These are phyloP conservation scores for Coemansia umbellata DNA, from an alignment of 192 early-diverging fungal species.

Conservation along the genomic window DNA sequence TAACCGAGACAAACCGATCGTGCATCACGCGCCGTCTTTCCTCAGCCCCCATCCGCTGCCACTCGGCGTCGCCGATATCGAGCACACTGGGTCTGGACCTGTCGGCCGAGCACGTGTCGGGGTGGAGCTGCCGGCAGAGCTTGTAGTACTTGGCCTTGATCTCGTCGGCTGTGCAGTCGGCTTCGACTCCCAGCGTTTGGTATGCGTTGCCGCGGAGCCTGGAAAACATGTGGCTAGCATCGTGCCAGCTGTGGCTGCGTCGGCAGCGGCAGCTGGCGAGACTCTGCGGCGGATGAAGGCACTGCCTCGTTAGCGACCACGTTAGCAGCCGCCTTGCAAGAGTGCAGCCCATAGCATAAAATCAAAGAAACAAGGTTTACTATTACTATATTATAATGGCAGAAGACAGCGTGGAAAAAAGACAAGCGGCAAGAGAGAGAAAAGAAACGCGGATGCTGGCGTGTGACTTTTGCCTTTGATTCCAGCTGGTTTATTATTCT, in stretches of 20 bases:
- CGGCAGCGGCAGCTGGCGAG: too few species aligned
- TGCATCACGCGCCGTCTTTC: constrained; percentile 5
- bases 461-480: too few species aligned
- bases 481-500: too few species aligned
- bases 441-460: neutral
- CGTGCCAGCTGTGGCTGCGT: constrained; percentile 1
- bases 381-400: too few species aligned
- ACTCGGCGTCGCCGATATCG: neutral
- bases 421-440: too few species aligned
- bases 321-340: too few species aligned
- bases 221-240: constrained; percentile 7
- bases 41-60: constrained; percentile 8
- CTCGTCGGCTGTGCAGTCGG: constrained; percentile 9
- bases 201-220: constrained; percentile 24
- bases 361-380: too few species aligned
- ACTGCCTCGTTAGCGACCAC: too few species aligned
- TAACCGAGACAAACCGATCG: constrained; percentile 19
- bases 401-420: too few species aligned
- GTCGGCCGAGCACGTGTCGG: constrained; percentile 10
- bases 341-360: too few species aligned
- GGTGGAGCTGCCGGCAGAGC: constrained; percentile 39
- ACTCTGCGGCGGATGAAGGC: too few species aligned
- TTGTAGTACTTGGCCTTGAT: constrained; percentile 36
- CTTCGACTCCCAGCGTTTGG: constrained; percentile 15
- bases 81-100: neutral